Base-by-base conservation (phyloP, 306 rosid genomes). In the Castanea sativa region DNA sequence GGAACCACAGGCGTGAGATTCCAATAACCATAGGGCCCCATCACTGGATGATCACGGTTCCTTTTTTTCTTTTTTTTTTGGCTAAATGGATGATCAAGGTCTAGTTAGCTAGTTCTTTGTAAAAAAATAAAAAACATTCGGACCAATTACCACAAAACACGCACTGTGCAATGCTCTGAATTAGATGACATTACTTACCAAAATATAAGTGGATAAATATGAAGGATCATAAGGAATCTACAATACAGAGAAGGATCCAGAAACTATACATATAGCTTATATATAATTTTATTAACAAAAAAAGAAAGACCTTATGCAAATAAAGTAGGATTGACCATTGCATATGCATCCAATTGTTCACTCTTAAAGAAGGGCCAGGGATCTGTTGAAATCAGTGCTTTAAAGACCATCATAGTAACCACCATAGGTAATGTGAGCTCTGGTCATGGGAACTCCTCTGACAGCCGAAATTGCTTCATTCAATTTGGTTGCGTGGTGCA, bases 391-490 rank as follows among this genome's bases (percentile, higher is more conserved):
- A 30, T 41, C 23, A 49, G 6, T 49, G 73, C 58, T 75, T 80
- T 73, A 90, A 23, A 88, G 76, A 27, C 75, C 85, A 27, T 84
- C 92, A 61, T 84, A 88, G 83, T 81, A 85, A 75, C 93, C 97
- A 41, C 94, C 93, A 74, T 38, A 85, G 35, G 93, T 91, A 45
- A 92, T 88, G 53, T 84, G 93, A 73, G 97, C 97, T 76, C 92
- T 87, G 73, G 61, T 77, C 19, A 88, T 55, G 59, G 89, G 92
- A 70, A 88, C 83, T 27, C 90, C 94, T 80, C 87, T 88, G 16
- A 43, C 84, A 11, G 89, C 89, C 69, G 97, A 78, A 49, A 89
- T 80, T 72, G 91, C 92, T 70, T 86, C 97, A 77, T 92, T 92
- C 85, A 88, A 69, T 79, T 84, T 89, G 76, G 83, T 77, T 23